These are phyloP conservation scores for Umbilicus rupestris DNA, from an alignment of 164 flowering plant genomes.

Conservation along the genomic window DNA sequence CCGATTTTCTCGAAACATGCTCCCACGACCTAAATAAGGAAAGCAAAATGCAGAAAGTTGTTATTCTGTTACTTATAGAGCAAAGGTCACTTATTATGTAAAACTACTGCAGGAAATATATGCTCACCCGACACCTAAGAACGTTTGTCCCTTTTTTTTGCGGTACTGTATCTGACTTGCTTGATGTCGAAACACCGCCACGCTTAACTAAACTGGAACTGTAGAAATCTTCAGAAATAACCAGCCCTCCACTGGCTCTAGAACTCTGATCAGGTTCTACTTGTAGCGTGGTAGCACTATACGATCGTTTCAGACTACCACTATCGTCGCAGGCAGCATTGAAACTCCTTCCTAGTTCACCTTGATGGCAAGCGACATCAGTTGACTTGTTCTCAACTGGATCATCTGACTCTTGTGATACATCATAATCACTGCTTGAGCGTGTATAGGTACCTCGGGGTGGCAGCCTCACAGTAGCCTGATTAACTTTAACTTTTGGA, in stretches of 20 bases:
- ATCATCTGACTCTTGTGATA: conserved; percentile 15
- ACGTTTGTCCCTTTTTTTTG: conserved; percentile 23
- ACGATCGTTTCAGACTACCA: conserved; percentile 42
- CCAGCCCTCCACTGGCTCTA: conserved; percentile 23
- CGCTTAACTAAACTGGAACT: conserved; percentile 27
- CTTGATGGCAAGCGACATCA: conserved; percentile 16
- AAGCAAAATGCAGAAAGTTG: not conserved
- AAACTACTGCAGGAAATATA: not conserved
- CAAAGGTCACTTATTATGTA: not conserved
- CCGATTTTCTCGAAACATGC: conserved; percentile 87
- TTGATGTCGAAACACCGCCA: conserved; percentile 18
- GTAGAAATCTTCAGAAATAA: conserved; percentile 49
- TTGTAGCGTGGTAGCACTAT: conserved; percentile 43
- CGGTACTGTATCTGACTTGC: conserved; percentile 21
- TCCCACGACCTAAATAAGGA: conserved; percentile 63
- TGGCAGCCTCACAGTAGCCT: conserved; percentile 11
- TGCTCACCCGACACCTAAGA: conserved; percentile 52
- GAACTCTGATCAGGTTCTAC: conserved; percentile 13
- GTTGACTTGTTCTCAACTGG: conserved; percentile 18
- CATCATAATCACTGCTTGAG: conserved; percentile 10
- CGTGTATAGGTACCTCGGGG: conserved; percentile 14
- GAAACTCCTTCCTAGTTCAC: conserved; percentile 11
- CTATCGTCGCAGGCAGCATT: conserved; percentile 22
- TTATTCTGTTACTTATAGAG: not conserved
- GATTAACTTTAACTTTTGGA: conserved; percentile 24